Conservation (phyloP, 768 basidiomycete genomes). For the Tylopilus balloui region DNA sequence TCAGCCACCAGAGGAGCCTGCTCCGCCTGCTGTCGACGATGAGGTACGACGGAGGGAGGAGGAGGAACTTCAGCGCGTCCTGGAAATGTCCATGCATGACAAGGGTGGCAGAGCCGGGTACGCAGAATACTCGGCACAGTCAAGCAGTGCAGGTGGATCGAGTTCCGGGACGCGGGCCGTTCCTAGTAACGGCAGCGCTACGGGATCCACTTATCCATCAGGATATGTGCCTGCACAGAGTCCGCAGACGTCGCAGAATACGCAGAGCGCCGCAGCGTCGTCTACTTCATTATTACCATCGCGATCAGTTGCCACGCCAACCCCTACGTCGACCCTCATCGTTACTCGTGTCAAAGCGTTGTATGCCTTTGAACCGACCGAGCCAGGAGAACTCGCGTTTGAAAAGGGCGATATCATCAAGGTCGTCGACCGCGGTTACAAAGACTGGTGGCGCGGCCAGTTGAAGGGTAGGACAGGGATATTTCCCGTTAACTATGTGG, state of each 20-base stretch:
- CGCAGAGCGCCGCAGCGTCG: constrained; percentile 30
- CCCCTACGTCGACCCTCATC: constrained; percentile 32
- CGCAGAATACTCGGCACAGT: constrained; percentile 40
- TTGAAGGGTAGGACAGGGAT: constrained; percentile 87
- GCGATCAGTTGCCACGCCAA: constrained; percentile 15
- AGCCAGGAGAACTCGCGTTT: constrained; percentile 87
- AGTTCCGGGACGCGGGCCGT: constrained; percentile 16
- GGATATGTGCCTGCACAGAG: constrained; percentile 59
- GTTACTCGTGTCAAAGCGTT: constrained; percentile 85
- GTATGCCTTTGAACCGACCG: constrained; percentile 83
- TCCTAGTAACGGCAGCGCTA: constrained; percentile 16
- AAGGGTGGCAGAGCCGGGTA: constrained; percentile 72
- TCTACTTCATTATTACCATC: constrained; percentile 27
- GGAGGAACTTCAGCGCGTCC: constrained; percentile 87
- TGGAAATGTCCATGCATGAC: constrained; percentile 92
- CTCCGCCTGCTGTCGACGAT: constrained; percentile 70
- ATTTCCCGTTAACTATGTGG: constrained; percentile 96
- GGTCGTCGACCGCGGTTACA: constrained; percentile 89
- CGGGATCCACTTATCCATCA: constrained; percentile 40
- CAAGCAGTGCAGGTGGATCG: constrained; percentile 36
- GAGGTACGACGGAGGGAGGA: constrained; percentile 82
- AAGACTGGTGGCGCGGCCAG: constrained; percentile 97
- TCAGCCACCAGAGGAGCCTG: constrained; percentile 53
- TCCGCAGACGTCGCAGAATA: constrained; percentile 37
- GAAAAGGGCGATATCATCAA: constrained; percentile 92